These are phyloP conservation scores for Raffaelea ambrosiae DNA, from an alignment of 2,329 filamentous ascomycete genomes.

Conservation along the genomic window DNA sequence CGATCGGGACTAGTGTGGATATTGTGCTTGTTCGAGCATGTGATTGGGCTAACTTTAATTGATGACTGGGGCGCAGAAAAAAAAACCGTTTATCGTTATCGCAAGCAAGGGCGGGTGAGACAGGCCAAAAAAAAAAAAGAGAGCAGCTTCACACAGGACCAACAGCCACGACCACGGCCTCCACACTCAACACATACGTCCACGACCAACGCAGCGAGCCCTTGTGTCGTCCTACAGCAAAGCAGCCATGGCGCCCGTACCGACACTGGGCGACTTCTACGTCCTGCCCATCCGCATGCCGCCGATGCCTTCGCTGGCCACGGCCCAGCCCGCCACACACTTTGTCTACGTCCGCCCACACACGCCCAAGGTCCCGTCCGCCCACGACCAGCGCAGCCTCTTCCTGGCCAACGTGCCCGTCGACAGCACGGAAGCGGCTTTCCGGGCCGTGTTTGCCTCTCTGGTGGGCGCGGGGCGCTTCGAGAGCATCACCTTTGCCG, in stretches of 20 bases:
- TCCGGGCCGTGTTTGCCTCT: constrained; percentile 65
- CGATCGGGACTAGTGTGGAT: too few relatives aligned
- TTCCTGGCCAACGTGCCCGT: constrained; percentile 87
- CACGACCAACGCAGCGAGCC: too few relatives aligned
- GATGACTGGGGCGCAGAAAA: too few relatives aligned
- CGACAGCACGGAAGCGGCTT: constrained; percentile 69
- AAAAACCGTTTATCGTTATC: too few relatives aligned
- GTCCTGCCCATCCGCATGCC: constrained; percentile 62
- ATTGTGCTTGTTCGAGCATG: too few relatives aligned
- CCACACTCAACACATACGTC: too few relatives aligned
- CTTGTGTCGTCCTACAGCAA: too few relatives aligned
- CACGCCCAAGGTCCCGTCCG: constrained; percentile 66
- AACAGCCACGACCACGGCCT: too few relatives aligned
- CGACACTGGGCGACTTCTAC: constrained; percentile 49
- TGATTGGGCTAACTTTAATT: too few relatives aligned
- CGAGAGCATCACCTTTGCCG: constrained; percentile 68
- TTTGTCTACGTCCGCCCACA: constrained; percentile 83
- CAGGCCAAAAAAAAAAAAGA: background rate
- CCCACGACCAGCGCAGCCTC: constrained; percentile 67
- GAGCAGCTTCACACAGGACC: background rate
- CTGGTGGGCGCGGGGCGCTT: constrained; percentile 72
- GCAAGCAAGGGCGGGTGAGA: too few relatives aligned
- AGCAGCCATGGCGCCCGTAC: constrained; percentile 25
- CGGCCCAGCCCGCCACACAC: constrained; percentile 51
- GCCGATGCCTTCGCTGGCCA: constrained; percentile 47